These are phyloP conservation scores for Striga asiatica DNA, from an alignment of 257 asterid genomes.

Conservation along the genomic window DNA sequence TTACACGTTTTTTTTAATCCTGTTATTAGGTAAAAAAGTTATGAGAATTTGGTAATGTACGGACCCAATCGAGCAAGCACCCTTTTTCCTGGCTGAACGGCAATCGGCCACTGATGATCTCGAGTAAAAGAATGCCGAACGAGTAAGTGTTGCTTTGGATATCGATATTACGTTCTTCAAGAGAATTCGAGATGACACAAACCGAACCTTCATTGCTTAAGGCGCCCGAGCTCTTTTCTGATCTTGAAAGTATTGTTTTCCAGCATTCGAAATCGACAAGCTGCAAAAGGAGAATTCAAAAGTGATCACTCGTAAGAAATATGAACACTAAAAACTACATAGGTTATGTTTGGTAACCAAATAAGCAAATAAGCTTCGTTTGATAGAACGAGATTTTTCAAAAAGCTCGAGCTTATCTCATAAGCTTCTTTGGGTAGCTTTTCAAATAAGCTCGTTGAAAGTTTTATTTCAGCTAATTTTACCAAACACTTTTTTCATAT, in stretches of 20 bases:
- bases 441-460: no score
- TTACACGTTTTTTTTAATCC: neutral
- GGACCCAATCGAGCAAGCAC: constrained; percentile 76
- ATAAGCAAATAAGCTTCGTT: no score
- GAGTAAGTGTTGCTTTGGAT: constrained; percentile 49
- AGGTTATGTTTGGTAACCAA: no score
- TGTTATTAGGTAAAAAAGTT: neutral
- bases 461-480: no score
- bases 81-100: constrained; percentile 58
- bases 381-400: no score
- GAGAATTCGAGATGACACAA: constrained; percentile 26
- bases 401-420: no score
- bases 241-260: constrained; percentile 40
- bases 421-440: no score
- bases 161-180: constrained; percentile 37
- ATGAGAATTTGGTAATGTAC: neutral
- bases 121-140: constrained; percentile 66
- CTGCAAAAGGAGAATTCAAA: constrained; percentile 20
- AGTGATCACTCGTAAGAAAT: neutral
- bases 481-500: no score
- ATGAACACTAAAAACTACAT: no score
- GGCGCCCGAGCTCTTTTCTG: constrained; percentile 35
- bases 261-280: constrained; percentile 51
- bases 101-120: constrained; percentile 69
- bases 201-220: constrained; percentile 34